Base-by-base conservation (phyloP, 2,329 filamentous ascomycete species). In the Chaetothyriales sp. region DNA sequence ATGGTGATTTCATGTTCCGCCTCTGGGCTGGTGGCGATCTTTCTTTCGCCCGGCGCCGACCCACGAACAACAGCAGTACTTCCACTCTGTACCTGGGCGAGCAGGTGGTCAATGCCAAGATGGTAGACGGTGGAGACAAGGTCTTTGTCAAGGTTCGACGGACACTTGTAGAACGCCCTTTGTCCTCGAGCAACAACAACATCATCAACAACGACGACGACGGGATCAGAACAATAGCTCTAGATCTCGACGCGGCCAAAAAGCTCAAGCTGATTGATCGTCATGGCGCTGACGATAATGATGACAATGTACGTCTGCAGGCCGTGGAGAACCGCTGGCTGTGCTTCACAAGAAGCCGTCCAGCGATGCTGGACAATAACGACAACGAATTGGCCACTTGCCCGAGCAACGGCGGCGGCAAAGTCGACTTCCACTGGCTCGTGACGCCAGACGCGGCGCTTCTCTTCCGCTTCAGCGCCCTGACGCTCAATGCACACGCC, bases 1-100 rank as follows among this genome's bases (percentile, higher is more conserved):
- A 84, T 1, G 64, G 65, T 3, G 81, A 82, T 1, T 95, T 86
- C 65, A 75, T 75, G 48, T 78, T 86, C 19, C 81, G 92, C 18
- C 80, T 98, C 71, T 98, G 92, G 92, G 87, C 86, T 13, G 89
- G 89, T 29, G 92, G 90, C 0, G 75, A 76, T 43, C 68, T 95
- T 7, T 64, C 64, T 1, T 85, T 86, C 59, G 29, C 46, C 9
- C 33, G 33, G 33, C 33, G 4, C 22, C 3, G 22, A 6, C 22
- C 3, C 22, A 25, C 22, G 22, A 25, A 25, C 3, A 25, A 25
- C 3, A 25, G 22, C 6, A 25, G 33, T 40, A 13, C 8, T 15
- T 15, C 33, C 10, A 40, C 33, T 40, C 33, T 40, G 33, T 15
- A 15, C 13, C 33, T 40, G 13, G 33, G 33, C 33, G 33, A 40